Conservation (phyloP, 306 rosid genomes). For the Quercus aquifolioides region DNA sequence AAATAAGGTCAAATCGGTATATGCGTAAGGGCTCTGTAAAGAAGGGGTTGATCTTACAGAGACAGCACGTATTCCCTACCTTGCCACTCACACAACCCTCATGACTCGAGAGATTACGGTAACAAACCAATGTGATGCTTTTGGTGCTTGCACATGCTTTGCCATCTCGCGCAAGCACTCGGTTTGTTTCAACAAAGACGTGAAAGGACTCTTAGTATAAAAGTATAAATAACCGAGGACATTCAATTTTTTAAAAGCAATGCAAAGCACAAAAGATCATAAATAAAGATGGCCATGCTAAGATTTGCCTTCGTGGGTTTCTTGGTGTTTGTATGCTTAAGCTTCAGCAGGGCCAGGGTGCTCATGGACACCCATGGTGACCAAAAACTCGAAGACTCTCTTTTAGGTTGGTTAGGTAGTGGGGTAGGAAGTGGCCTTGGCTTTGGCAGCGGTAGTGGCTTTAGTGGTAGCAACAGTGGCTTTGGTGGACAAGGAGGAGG, state of each 20-base stretch:
- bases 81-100: not conserved
- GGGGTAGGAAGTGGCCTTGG: not conserved
- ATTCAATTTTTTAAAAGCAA: not conserved
- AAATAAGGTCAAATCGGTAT: too few species aligned
- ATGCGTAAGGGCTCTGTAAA: not conserved
- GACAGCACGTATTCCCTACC: not conserved
- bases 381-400: not conserved
- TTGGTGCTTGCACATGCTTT: not conserved
- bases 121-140: not conserved
- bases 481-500: not conserved
- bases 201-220: not conserved
- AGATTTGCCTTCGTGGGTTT: not conserved
- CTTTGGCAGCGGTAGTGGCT: not conserved
- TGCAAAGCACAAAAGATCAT: not conserved
- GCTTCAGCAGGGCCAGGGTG: constrained; percentile 10
- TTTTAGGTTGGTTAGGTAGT: not conserved
- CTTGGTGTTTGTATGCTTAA: not conserved
- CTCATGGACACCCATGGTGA: not conserved
- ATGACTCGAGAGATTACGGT: not conserved
- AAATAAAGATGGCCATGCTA: constrained; percentile 8
- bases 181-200: not conserved
- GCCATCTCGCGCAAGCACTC: not conserved
- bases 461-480: not conserved
- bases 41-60: not conserved
- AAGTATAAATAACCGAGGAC: not conserved